phyloP scores from a whole-genome alignment of 2,329 filamentous ascomycete species.

The Trichoderma breve region DNA sequence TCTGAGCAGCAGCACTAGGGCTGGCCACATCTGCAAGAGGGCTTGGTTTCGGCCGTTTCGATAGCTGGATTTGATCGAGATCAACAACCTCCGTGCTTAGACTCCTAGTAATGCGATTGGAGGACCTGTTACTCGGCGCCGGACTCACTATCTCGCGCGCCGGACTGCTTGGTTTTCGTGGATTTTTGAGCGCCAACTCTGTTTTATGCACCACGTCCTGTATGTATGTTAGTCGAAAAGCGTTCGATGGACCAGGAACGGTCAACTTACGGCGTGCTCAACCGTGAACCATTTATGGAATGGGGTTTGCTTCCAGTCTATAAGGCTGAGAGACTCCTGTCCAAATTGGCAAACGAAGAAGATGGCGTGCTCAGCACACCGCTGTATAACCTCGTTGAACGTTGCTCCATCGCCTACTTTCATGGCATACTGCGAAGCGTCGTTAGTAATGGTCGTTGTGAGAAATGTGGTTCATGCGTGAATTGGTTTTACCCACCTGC shows the following conservation, averaged over 20 bases:
- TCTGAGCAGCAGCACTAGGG: background rate
- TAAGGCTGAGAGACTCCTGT: conserved; percentile 34
- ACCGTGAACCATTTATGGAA: conserved; percentile 50
- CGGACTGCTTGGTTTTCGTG: conserved; percentile 24
- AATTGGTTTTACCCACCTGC: background rate
- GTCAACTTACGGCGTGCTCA: conserved; percentile 39
- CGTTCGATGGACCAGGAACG: background rate
- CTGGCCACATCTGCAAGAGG: background rate
- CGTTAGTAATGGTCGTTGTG: background rate
- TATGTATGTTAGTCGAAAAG: background rate
- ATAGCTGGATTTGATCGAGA: background rate
- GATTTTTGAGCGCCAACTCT: conserved; percentile 26
- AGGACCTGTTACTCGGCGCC: conserved; percentile 18
- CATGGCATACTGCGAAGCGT: conserved; percentile 46
- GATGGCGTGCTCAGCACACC: conserved; percentile 48
- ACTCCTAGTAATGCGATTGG: conserved; percentile 18
- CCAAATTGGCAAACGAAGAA: conserved; percentile 54
- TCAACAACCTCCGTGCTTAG: conserved; percentile 21
- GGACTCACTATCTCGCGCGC: conserved; percentile 23
- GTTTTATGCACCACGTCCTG: conserved; percentile 31
- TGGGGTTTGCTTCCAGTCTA: conserved; percentile 45
- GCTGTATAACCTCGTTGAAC: conserved; percentile 46
- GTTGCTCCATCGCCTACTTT: conserved; percentile 52
- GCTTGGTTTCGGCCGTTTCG: conserved; percentile 3
- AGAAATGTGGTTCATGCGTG: background rate